Base-by-base conservation (phyloP, 352 stramenopile species). In the Phytophthora ohioensis region DNA sequence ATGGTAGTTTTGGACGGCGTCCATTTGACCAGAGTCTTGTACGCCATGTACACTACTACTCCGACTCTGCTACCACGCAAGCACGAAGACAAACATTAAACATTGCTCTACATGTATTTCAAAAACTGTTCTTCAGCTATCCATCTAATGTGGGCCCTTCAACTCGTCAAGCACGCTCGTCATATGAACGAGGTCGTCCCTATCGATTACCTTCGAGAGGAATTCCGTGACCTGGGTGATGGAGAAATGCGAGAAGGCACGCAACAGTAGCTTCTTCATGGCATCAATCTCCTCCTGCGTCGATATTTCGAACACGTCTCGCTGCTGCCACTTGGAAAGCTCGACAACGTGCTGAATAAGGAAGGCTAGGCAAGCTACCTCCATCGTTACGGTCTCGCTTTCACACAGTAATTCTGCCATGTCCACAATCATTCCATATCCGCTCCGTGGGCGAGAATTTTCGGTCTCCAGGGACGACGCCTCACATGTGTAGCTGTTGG, bases 331-430 rank as follows among this genome's bases (percentile, higher is more conserved):
- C 17, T 71, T 85, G n/a, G 79, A 87, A 17, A 89, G 54, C 31
- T 72, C 68, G 27, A 86, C 57, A 13, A 87, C 32, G 5, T 82
- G 77, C 55, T 86, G 64, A 32, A 90, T 76, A 17, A 90, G 59
- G 42, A 90, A 90, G 45, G 79, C 70, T 38, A 87, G 53, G 15
- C 71, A 81, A 11, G 48, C 70, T 38, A 60, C 77, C 46, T 81
- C 77, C 51, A 90, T 74, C 45, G 57, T 31, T 42, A 75, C 69
- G 3, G 41, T 54, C 4, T 82, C 73, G 13, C 64, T 80, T 32
- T 69, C 56, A 49, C 59, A 60, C 31, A 85, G 15, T 27, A 80
- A 58, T 4, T 42, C 45, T 6, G 63, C 71, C 66, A 83, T 80
- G 8, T 73, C 65, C 13, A 76, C 56, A 35, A 81, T 67, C 43